Conservation (phyloP, 1,284 basidiomycete species). For the Gastroboletus turbinatus region DNA sequence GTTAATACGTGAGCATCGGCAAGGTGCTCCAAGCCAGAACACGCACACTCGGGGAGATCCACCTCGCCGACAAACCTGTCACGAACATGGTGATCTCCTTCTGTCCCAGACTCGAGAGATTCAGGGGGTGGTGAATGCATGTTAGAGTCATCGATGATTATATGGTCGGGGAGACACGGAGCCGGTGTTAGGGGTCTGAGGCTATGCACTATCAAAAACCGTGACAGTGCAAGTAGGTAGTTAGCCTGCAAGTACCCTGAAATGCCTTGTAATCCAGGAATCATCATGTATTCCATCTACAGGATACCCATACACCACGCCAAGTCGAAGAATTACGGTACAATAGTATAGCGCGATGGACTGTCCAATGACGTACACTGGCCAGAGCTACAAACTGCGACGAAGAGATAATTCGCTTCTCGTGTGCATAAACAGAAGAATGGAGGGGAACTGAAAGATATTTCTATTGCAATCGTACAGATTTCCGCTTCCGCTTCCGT, state of each 20-base stretch:
- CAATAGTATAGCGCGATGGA: neutral
- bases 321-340: neutral
- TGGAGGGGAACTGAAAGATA: neutral
- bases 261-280: no score
- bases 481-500: slow-evolving; percentile 27
- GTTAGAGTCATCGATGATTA: neutral
- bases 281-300: neutral
- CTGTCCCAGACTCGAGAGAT: neutral
- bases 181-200: neutral
- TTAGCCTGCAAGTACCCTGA: no score
- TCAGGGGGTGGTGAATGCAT: neutral
- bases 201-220: neutral
- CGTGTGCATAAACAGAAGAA: neutral
- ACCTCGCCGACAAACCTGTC: slow-evolving; percentile 60
- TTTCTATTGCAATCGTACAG: slow-evolving; percentile 24
- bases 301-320: neutral
- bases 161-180: neutral
- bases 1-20: neutral
- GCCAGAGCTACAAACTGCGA: neutral
- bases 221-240: neutral
- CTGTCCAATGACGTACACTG: neutral
- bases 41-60: slow-evolving; percentile 60
- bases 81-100: slow-evolving; percentile 1
- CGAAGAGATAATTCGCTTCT: neutral
- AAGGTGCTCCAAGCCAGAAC: neutral